Percentiles rank a stretch among this genome's conserved stretches.
These are phyloP conservation scores for Didymella exigua DNA, from an alignment of 2,329 filamentous ascomycete genomes.

Conservation along the genomic window DNA sequence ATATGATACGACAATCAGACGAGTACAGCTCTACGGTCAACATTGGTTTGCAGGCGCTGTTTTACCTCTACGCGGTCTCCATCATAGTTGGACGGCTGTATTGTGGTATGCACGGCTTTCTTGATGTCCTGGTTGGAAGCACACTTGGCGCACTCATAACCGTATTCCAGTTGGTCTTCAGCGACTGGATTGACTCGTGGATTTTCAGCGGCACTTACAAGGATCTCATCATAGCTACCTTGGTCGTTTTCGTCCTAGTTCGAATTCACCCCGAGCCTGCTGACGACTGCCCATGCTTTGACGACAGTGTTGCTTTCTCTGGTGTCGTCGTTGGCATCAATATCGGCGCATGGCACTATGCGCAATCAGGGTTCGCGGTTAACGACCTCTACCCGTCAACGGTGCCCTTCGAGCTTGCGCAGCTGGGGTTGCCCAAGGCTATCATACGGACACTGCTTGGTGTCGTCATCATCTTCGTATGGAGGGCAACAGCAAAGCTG, in stretches of 20 bases:
- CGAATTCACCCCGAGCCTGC: conserved; percentile 93
- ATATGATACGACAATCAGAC: conserved; percentile 70
- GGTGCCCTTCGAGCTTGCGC: conserved; percentile 68
- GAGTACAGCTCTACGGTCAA: conserved; percentile 65
- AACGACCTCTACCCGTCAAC: conserved; percentile 61
- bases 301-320: conserved; percentile 92
- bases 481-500: conserved; percentile 90
- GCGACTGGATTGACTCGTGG: conserved; percentile 69
- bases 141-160: conserved; percentile 72
- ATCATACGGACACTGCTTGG: conserved; percentile 75
- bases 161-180: conserved; percentile 60
- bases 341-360: conserved; percentile 82
- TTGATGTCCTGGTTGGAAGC: conserved; percentile 85
- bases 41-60: conserved; percentile 67
- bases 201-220: conserved; percentile 62
- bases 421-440: conserved; percentile 69
- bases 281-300: conserved; percentile 95
- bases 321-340: conserved; percentile 87
- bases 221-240: conserved; percentile 67
- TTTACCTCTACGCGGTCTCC: conserved; percentile 85
- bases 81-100: conserved; percentile 92
- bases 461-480: conserved; percentile 82
- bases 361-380: conserved; percentile 61
- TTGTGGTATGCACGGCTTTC: conserved; percentile 98
- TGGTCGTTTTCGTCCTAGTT: conserved; percentile 75